These are phyloP conservation scores for Colletotrichum chlorophyti DNA, from an alignment of 2,329 filamentous ascomycete genomes.

Conservation along the genomic window DNA sequence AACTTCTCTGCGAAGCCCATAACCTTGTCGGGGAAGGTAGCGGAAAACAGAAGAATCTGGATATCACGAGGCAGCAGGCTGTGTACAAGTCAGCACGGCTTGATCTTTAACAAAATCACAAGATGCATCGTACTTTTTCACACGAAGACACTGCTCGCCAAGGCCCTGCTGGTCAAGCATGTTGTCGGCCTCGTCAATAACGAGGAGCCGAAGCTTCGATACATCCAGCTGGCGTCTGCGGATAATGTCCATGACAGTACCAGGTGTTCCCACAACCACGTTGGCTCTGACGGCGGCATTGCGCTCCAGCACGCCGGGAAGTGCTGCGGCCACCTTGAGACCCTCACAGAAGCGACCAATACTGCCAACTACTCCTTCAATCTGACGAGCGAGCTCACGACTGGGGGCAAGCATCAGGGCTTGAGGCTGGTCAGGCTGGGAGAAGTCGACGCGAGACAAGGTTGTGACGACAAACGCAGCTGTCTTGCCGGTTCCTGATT, in stretches of 20 bases:
- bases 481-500: constrained; percentile 98
- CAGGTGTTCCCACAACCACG: constrained; percentile 91
- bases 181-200: constrained; percentile 97
- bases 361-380: constrained; percentile 80
- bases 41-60: constrained; percentile 96
- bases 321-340: constrained; percentile 79
- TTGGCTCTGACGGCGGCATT: constrained; percentile 75
- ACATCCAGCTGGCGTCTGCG: constrained; percentile 77
- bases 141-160: constrained; percentile 91
- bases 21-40: constrained; percentile 88
- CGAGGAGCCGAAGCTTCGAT: constrained; percentile 77
- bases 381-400: constrained; percentile 93
- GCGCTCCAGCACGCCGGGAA: constrained; percentile 78
- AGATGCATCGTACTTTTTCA: constrained; percentile 71
- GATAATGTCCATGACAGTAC: constrained; percentile 89
- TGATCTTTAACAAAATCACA: background rate
- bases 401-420: constrained; percentile 90
- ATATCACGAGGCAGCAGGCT: constrained; percentile 76
- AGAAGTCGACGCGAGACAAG: constrained; percentile 83
- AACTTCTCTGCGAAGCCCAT: constrained; percentile 84
- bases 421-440: constrained; percentile 74
- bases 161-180: constrained; percentile 97
- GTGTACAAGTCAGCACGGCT: constrained; percentile 38
- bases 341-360: constrained; percentile 86
- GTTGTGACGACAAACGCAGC: constrained; percentile 95